These are phyloP conservation scores for Phyllosticta citrichinensis DNA, from an alignment of 2,329 filamentous ascomycete genomes.

Conservation along the genomic window DNA sequence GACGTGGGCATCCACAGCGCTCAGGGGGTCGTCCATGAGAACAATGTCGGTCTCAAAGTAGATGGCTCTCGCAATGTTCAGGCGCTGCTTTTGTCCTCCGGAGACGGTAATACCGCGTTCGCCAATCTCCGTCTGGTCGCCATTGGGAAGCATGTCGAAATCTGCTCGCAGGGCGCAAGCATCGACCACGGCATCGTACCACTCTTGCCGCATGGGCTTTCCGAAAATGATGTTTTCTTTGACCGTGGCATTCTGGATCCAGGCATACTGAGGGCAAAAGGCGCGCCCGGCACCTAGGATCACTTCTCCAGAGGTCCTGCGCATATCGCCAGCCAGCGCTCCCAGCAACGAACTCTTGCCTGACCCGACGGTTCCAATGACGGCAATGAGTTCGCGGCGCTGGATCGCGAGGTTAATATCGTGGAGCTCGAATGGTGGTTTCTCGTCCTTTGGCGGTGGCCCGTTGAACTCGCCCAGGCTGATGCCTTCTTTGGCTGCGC, in stretches of 20 bases:
- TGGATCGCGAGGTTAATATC: constrained; percentile 58
- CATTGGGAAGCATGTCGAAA: constrained; percentile 83
- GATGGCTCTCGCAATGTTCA: constrained; percentile 80
- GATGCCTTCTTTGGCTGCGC: constrained; percentile 36
- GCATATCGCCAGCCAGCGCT: constrained; percentile 89
- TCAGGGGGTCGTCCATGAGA: constrained; percentile 55
- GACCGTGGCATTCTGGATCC: constrained; percentile 89
- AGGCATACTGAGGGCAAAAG: constrained; percentile 93
- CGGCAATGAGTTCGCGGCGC: constrained; percentile 66
- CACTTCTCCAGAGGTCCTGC: constrained; percentile 64
- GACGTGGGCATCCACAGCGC: constrained; percentile 48
- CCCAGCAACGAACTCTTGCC: constrained; percentile 86
- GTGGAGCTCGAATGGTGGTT: constrained; percentile 63
- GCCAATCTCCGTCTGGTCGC: constrained; percentile 85
- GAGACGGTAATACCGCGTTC: constrained; percentile 93
- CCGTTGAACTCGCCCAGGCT: constrained; percentile 28
- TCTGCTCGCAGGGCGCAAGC: constrained; percentile 80
- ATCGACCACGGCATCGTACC: constrained; percentile 77
- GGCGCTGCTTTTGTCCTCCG: constrained; percentile 86
- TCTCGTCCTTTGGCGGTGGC: constrained; percentile 20
- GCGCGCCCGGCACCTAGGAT: constrained; percentile 69
- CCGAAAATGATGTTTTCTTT: constrained; percentile 88
- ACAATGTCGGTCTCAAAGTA: constrained; percentile 55
- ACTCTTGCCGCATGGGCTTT: constrained; percentile 57
- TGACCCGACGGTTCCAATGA: constrained; percentile 82